Percentiles rank a stretch among this genome's conserved stretches.
Evolutionary conservation across 345 rosid genomes (phyloP).

Genomic region (Hypericum androsaemum): DNA sequence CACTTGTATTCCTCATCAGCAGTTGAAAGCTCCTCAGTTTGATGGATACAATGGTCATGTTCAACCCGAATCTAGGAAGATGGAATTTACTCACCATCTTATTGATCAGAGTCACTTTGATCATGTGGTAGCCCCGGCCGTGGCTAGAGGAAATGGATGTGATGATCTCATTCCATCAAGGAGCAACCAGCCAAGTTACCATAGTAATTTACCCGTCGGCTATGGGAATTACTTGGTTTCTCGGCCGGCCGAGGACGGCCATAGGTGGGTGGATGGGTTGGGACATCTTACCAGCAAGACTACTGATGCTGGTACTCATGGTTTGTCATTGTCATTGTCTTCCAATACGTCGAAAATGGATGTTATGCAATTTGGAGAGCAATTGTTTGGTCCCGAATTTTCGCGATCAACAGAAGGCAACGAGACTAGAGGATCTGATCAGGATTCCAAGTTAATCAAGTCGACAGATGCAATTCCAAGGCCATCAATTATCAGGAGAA

Average conservation of each 20-base stretch:
- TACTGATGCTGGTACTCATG: conserved; percentile 8
- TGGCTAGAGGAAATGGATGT: no score
- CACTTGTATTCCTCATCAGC: no score
- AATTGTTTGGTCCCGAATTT: no score
- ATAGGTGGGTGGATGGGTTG: conserved; percentile 20
- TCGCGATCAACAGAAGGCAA: no score
- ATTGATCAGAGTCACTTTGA: no score
- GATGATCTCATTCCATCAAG: conserved; percentile 7
- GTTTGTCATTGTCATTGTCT: no score
- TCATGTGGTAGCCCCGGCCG: no score
- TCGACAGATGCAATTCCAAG: conserved; percentile 13
- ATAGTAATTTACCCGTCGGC: neutral
- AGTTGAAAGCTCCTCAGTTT: conserved; percentile 15
- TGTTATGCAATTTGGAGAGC: no score
- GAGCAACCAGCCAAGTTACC: conserved; percentile 19
- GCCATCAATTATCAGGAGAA: conserved; percentile 16
- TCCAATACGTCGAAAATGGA: no score
- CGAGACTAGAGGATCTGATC: conserved; percentile 8
- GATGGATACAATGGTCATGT: no score
- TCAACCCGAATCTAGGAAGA: no score
- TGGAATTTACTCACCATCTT: no score
- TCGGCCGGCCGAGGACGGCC: conserved; percentile 13
- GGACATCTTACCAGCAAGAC: conserved; percentile 16
- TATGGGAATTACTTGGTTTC: conserved; percentile 12
- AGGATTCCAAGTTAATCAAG: conserved; percentile 12